Evolutionary conservation across 2,329 filamentous ascomycete species (phyloP).

Genomic region (Mariannaea elegans): DNA sequence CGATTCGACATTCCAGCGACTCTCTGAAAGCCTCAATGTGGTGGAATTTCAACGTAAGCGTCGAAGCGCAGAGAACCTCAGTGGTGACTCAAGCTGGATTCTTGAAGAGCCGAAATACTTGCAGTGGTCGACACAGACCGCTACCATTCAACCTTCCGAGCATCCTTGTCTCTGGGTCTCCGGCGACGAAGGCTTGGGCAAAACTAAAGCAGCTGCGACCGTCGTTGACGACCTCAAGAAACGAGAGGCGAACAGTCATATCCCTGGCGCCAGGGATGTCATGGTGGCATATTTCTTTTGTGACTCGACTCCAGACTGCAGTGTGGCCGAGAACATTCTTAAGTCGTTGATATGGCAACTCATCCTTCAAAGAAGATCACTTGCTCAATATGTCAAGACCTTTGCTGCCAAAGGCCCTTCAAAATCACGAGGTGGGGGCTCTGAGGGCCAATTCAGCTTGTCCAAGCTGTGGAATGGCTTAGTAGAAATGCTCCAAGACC

Average conservation of each 20-base stretch:
- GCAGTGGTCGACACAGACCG: slow-evolving; percentile 4
- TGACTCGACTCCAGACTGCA: slow-evolving; percentile 45
- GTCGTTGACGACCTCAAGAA: slow-evolving; percentile 14
- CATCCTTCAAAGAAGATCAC: slow-evolving; percentile 44
- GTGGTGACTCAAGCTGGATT: slow-evolving; percentile 15
- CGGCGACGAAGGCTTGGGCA: slow-evolving; percentile 14
- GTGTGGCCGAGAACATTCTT: slow-evolving; percentile 50
- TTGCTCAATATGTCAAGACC: slow-evolving; percentile 49
- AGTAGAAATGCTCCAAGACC: slow-evolving; percentile 50
- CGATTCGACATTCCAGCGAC: slow-evolving; percentile 15
- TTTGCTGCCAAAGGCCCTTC: slow-evolving; percentile 42
- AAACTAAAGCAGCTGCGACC: slow-evolving; percentile 9
- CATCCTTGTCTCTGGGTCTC: slow-evolving; percentile 18
- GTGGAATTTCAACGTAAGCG: slow-evolving; percentile 13
- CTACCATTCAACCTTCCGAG: not conserved
- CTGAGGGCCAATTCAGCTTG: slow-evolving; percentile 7
- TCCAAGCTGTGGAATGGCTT: slow-evolving; percentile 47
- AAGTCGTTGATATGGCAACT: slow-evolving; percentile 51
- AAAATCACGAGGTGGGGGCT: slow-evolving; percentile 1
- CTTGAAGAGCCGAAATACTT: slow-evolving; percentile 4
- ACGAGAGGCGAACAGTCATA: slow-evolving; percentile 2
- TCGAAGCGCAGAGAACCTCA: slow-evolving; percentile 9
- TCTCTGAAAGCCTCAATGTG: slow-evolving; percentile 12
- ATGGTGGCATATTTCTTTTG: slow-evolving; percentile 53
- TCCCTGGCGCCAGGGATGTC: slow-evolving; percentile 25